Conservation (phyloP, 73 alveolate genomes). For the Paramecium bursaria region DNA sequence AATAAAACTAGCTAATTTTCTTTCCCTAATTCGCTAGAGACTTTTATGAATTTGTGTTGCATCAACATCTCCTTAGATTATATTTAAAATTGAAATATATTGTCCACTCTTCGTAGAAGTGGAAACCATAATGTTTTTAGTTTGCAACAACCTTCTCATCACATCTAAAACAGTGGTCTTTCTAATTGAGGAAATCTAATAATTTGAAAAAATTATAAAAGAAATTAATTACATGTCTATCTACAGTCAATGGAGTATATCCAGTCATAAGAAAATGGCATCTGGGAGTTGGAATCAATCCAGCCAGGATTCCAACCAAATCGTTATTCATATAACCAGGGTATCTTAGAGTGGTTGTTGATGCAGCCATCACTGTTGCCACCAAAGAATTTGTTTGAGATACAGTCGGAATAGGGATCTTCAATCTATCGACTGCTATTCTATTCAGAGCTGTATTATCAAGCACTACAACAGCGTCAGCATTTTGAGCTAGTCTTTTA, state of each 20-base stretch:
- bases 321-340: constrained; percentile 99
- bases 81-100: constrained; percentile 96
- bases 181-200: constrained; percentile 86
- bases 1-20: constrained; percentile 97
- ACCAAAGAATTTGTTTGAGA: constrained; percentile 96
- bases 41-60: constrained; percentile 99
- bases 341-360: constrained; percentile 98
- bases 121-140: constrained; percentile 98
- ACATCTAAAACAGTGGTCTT: constrained; percentile 99
- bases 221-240: constrained; percentile 70
- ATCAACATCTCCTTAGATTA: constrained; percentile 99
- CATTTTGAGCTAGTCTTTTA: constrained; percentile 86
- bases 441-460: constrained; percentile 98
- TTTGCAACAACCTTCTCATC: constrained; percentile 96
- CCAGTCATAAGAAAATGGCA: constrained; percentile 99
- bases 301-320: constrained; percentile 97
- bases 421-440: constrained; percentile 97
- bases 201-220: too few species aligned
- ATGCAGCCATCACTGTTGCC: constrained; percentile 97
- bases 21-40: constrained; percentile 95
- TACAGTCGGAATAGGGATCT: constrained; percentile 90
- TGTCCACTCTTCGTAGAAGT: constrained; percentile 90
- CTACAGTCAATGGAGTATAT: constrained; percentile 98
- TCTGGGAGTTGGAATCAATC: constrained; percentile 98
- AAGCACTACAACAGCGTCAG: constrained; percentile 98